Evolutionary conservation across 2,329 filamentous ascomycete genomes (phyloP), one percentile per base, ranked within the genome.

Genomic region (Talaromyces funiculosus): DNA sequence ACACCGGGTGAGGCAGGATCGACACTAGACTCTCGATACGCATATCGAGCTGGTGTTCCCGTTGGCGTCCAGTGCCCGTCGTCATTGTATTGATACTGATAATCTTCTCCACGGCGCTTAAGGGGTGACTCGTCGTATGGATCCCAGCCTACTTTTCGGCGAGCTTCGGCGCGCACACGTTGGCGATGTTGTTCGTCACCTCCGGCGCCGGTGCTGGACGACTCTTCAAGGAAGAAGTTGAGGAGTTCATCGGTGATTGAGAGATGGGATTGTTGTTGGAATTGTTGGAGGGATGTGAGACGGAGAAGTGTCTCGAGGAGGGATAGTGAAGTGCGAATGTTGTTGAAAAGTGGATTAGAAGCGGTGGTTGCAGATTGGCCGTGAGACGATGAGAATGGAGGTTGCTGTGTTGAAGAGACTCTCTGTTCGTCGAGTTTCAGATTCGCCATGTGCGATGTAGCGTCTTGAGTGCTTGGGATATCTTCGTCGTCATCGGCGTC

Each of bases 261-360:
- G n/a, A 96, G 82, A 68, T 96, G 92, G 0, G 90, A 92, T 42
- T 86, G 84, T 78, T 97, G 92, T 71, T 96, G 90, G 73, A 94
- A 96, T 77, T 96, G 91, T 71, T 96, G 92, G 14, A 96, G 83
- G 22, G 91, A 90, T 4, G 89, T 87, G 51, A 97, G 82, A 43
- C 93, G 90, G 51, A 96, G 84, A 33, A 96, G 80, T 80, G 93
- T 94, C 73, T 97, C 92, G 58, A 97, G 84, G 8, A 96, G 83
- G 1, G 92, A 96, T 5, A 90, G 79, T 0, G 85, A 89, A 0
- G 86, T 87, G 58, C 83, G 84, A 66, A 89, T 83, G 31, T 77
- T 74, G 59, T 77, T 77, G 55, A 78, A 81, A 63, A 67, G 64
- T 82, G 75, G 65, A 80, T 87, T 66, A 76, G 74, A 72, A 40